Percentiles rank a stretch among this genome's conserved stretches.
phyloP scores from a whole-genome alignment of 352 stramenopile genomes.

The Phytophthora sp. region DNA sequence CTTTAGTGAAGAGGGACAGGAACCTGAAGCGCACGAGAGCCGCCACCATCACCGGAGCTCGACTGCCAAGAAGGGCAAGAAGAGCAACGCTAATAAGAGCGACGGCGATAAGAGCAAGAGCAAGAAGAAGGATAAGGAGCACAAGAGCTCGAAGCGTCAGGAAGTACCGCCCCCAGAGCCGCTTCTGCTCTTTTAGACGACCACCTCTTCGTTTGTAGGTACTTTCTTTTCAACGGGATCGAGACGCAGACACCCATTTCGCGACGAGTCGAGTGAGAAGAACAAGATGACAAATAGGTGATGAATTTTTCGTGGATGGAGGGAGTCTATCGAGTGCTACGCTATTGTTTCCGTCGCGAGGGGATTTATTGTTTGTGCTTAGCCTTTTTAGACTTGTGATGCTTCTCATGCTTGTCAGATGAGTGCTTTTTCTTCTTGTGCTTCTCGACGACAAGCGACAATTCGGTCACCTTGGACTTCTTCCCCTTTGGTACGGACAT shows the following conservation, averaged over 20 bases:
- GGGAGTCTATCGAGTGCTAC: constrained; percentile 40
- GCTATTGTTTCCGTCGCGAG: constrained; percentile 33
- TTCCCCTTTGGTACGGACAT: constrained; percentile 23
- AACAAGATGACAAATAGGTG: constrained; percentile 46
- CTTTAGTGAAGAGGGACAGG: constrained; percentile 48
- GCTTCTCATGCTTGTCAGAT: constrained; percentile 40
- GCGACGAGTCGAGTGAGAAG: constrained; percentile 11
- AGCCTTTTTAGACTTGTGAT: constrained; percentile 63
- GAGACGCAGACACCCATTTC: constrained; percentile 9
- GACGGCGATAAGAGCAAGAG: constrained; percentile 48
- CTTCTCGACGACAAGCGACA: constrained; percentile 29
- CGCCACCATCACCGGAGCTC: constrained; percentile 35
- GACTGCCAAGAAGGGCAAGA: constrained; percentile 56
- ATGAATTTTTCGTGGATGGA: constrained; percentile 35
- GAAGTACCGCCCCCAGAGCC: constrained; percentile 52
- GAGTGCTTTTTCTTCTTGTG: constrained; percentile 46
- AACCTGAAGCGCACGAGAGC: constrained; percentile 31
- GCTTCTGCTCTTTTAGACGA: constrained; percentile 83
- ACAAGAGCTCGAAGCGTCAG: constrained; percentile 60
- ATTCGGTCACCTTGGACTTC: constrained; percentile 4
- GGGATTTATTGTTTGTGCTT: constrained; percentile 53
- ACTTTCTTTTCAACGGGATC: constrained; percentile 6
- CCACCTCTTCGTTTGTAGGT: constrained; percentile 26
- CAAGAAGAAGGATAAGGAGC: constrained; percentile 51
- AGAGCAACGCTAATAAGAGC: constrained; percentile 49